A percentile compares a stretch with the other conserved stretches of the same genome.
phyloP scores from a whole-genome alignment of 2,329 filamentous ascomycete species.

The Ambrosiella cleistominuta region DNA sequence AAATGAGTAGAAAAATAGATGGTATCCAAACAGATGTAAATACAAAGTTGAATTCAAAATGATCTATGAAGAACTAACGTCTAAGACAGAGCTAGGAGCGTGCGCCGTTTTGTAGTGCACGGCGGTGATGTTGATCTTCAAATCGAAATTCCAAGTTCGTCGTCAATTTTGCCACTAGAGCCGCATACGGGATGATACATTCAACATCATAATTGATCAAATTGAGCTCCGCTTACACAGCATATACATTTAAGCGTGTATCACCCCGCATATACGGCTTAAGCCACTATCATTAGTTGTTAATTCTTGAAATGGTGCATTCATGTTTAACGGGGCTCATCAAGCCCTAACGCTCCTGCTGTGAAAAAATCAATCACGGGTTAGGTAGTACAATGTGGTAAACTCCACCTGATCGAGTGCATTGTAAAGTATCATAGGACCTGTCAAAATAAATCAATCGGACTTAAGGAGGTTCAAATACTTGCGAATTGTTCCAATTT shows the following conservation, averaged over 20 bases:
- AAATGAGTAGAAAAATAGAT: background rate
- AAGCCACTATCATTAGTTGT: background rate
- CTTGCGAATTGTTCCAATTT: background rate
- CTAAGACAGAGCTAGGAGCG: background rate
- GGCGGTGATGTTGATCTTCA: too few relatives aligned
- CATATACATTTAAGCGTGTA: constrained; percentile 2
- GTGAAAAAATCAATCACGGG: constrained; percentile 10
- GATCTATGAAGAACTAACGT: background rate
- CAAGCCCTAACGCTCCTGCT: constrained; percentile 11
- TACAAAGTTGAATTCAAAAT: background rate
- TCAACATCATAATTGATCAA: constrained; percentile 9
- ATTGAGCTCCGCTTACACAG: background rate
- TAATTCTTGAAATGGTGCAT: constrained; percentile 1
- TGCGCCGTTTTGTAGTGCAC: too few relatives aligned
- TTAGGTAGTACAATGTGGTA: constrained; percentile 1
- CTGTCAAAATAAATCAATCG: background rate
- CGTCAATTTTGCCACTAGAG: too few relatives aligned
- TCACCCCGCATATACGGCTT: constrained; percentile 9
- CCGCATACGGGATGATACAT: background rate
- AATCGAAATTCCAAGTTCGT: too few relatives aligned
- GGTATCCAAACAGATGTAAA: background rate
- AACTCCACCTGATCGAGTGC: constrained; percentile 5
- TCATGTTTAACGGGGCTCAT: constrained; percentile 2
- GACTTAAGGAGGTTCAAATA: too few relatives aligned
- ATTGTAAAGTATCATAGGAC: background rate